These are phyloP conservation scores for Erythrobasidium yunnanense DNA, from an alignment of 768 basidiomycete genomes.

Conservation along the genomic window DNA sequence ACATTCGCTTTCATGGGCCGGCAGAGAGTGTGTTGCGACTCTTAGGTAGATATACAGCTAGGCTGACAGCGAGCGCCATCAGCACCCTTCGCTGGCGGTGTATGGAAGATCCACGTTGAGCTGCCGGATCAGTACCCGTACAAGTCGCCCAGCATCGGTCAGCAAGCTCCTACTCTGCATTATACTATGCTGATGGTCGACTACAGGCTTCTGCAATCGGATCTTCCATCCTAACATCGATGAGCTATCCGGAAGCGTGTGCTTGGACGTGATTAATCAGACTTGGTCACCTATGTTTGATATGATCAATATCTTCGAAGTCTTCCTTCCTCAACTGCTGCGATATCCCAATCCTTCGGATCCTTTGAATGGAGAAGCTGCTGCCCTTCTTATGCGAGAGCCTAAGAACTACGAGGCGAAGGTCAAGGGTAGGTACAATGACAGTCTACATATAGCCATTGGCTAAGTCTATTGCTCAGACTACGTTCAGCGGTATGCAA, in stretches of 20 bases:
- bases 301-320: conserved; percentile 99
- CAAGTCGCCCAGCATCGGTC: conserved; percentile 88
- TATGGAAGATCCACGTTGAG: conserved; percentile 99
- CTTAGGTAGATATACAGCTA: not conserved
- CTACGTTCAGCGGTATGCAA: conserved; percentile 90
- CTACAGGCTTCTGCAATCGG: conserved; percentile 87
- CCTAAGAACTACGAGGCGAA: conserved; percentile 89
- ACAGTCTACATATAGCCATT: too few species aligned
- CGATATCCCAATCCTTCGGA: conserved; percentile 98
- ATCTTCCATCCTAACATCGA: conserved; percentile 80
- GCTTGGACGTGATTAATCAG: conserved; percentile 96
- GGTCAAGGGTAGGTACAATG: conserved; percentile 81
- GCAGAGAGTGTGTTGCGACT: conserved; percentile 66
- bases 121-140: conserved; percentile 96
- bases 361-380: conserved; percentile 94
- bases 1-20: conserved; percentile 88
- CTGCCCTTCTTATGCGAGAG: conserved; percentile 91
- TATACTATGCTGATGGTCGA: not conserved
- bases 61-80: not conserved
- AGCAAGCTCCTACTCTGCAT: not conserved
- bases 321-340: conserved; percentile 89
- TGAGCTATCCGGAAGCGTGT: conserved; percentile 93
- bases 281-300: conserved; percentile 99
- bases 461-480: too few species aligned
- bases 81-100: conserved; percentile 96